Percentiles rank a stretch among this genome's conserved stretches.
Conservation (phyloP, 805 yeast species). For the Debaryomyces prosopidis region DNA sequence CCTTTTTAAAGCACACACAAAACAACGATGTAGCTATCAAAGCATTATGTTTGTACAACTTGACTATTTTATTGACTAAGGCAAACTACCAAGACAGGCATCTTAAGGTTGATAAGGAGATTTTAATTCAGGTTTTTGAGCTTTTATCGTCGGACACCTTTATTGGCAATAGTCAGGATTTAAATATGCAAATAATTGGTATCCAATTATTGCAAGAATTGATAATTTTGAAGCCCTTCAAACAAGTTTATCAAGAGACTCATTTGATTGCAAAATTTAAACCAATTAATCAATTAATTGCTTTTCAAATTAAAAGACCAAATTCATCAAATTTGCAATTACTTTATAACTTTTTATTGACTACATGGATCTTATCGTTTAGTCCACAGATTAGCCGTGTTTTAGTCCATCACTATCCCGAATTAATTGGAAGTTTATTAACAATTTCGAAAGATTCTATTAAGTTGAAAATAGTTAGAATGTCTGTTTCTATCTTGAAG, state of each 20-base stretch:
- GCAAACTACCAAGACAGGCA: constrained; percentile 18
- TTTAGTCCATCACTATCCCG: constrained; percentile 54
- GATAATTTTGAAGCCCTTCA: constrained; percentile 52
- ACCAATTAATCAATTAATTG: constrained; percentile 30
- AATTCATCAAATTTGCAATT: constrained; percentile 65
- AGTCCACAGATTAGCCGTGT: constrained; percentile 50
- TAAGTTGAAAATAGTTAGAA: constrained; percentile 87
- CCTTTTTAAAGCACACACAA: constrained; percentile 52
- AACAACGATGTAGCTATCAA: constrained; percentile 58
- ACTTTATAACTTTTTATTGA: constrained; percentile 75
- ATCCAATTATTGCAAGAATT: constrained; percentile 68
- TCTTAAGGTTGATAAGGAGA: constrained; percentile 35
- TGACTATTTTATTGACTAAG: constrained; percentile 47
- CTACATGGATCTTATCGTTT: constrained; percentile 85
- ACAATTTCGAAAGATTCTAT: constrained; percentile 74
- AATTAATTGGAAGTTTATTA: constrained; percentile 52
- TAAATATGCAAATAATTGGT: constrained; percentile 56
- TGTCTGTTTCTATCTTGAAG: constrained; percentile 72
- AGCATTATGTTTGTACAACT: constrained; percentile 54
- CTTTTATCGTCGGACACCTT: constrained; percentile 29
- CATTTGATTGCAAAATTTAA: constrained; percentile 35
- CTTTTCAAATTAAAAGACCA: constrained; percentile 31
- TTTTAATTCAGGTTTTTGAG: constrained; percentile 39
- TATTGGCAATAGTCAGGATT: constrained; percentile 31
- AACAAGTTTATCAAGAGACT: constrained; percentile 46